A percentile compares a stretch with the other conserved stretches of the same genome.
Conservation (phyloP, 73 alveolate species). For the Diophrys sp. region DNA sequence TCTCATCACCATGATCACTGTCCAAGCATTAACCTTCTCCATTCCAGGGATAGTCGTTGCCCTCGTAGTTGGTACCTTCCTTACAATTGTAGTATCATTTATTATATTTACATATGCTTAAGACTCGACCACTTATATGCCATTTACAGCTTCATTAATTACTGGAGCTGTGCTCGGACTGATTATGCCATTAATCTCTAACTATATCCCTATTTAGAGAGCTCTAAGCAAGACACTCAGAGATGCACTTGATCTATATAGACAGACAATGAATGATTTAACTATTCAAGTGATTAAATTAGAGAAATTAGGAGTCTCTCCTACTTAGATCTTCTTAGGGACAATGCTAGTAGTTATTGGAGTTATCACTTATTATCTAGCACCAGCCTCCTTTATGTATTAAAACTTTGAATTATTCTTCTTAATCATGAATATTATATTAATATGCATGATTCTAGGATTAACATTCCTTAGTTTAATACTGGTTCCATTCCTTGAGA, state of each 20-base stretch:
- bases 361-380: constrained; percentile 85
- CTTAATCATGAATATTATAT: constrained; percentile 76
- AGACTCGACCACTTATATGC: constrained; percentile 33
- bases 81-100: constrained; percentile 29
- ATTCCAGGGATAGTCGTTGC: constrained; percentile 88
- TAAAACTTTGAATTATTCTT: constrained; percentile 73
- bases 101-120: constrained; percentile 32
- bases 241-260: constrained; percentile 84
- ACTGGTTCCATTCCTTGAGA: constrained; percentile 68
- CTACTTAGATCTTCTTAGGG: constrained; percentile 65
- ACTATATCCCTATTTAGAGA: constrained; percentile 80
- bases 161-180: constrained; percentile 82
- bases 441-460: constrained; percentile 91
- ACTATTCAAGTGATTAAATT: constrained; percentile 78
- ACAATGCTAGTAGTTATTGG: constrained; percentile 80
- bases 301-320: constrained; percentile 91
- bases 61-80: constrained; percentile 56
- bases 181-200: constrained; percentile 78
- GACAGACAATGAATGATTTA: constrained; percentile 81
- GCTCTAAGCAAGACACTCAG: constrained; percentile 86
- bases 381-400: constrained; percentile 86
- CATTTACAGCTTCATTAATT: constrained; percentile 35
- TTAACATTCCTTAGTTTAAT: constrained; percentile 72
- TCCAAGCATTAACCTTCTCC: constrained; percentile 81
- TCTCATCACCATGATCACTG: constrained; percentile 57